phyloP scores from a whole-genome alignment of 495 filamentous ascomycete species.

The Jackrogersella multiformis region DNA sequence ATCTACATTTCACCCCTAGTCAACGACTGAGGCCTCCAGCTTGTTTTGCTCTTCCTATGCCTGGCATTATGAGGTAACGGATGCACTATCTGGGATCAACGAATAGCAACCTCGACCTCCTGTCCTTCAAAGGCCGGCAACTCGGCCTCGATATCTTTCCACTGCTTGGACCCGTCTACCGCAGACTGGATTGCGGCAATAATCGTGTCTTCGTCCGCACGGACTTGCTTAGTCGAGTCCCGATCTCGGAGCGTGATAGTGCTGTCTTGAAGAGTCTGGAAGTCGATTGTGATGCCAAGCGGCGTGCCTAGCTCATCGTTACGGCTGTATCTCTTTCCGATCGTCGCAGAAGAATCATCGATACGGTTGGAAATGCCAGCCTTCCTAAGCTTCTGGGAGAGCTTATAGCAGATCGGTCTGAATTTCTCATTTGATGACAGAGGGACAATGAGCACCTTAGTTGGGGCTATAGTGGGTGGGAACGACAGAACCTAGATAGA shows the following conservation, averaged over 20 bases:
- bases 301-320: constrained; percentile 80
- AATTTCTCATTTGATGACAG: constrained; percentile 71
- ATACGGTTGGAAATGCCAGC: constrained; percentile 70
- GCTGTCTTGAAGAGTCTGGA: constrained; percentile 76
- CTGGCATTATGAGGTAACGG: constrained; percentile 5
- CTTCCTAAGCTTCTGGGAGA: constrained; percentile 68
- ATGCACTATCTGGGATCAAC: constrained; percentile 20
- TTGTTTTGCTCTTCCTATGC: constrained; percentile 1
- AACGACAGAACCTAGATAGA: constrained; percentile 71
- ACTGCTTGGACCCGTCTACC: constrained; percentile 66
- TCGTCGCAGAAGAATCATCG: constrained; percentile 73
- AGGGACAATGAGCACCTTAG: constrained; percentile 79
- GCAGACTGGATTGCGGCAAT: constrained; percentile 68
- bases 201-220: constrained; percentile 69
- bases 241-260: constrained; percentile 77
- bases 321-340: constrained; percentile 77
- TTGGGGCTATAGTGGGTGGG: constrained; percentile 75
- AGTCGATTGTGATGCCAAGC: constrained; percentile 76
- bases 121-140: constrained; percentile 69
- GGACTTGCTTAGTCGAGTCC: constrained; percentile 76
- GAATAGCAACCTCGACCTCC: constrained; percentile 52
- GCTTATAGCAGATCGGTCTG: constrained; percentile 61
- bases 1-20: neutral
- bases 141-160: constrained; percentile 66
- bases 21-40: constrained; percentile 21